Evolutionary conservation across 257 asterid species (phyloP), one percentile per base, ranked within the genome.

Genomic region (Dorcoceras hygrometricum): DNA sequence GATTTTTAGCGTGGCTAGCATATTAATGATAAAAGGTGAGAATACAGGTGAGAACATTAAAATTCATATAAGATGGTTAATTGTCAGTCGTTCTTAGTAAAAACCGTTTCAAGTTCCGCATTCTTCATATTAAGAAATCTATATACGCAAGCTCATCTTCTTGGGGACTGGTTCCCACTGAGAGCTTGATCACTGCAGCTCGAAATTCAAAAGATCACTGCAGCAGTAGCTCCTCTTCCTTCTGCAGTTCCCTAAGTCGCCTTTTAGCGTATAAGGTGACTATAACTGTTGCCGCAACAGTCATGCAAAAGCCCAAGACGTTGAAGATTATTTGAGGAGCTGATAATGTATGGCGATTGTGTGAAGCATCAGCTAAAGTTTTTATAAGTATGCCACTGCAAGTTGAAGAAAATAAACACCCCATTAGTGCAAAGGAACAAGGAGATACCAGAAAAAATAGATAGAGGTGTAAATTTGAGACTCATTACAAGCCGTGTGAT

Each of bases 311-410:
- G 48, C 97, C 95, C 11, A 78, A 11, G 19, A 82, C 85, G 39
- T 85, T 86, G 66, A 88, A 76, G 63, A 80, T 68, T 23, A 88
- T 85, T 76, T 88, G 86, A 24, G 81, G 62, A 59, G 74, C 81
- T 22, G 95, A 78, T 32, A 88, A 65, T 28, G 82, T 50, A 20
- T 64, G 79, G 48, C 63, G 77, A 62, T 85, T 90, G 23, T 75
- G 75, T 8, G 97, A 88, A 61, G 93, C 97, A 73, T 88, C 82
- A 2, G 96, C 97, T 55, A 90, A 74, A 2, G 97, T 80, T 76
- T 82, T 81, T 60, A 90, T 84, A 64, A 90, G 74, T 57, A 88
- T 82, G 62, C 97, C 97, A 70, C 97, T 90, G 65, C 82, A 77
- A 12, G 27, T 57, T 16, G 20, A 46, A 16, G 20, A 61, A 26